These are phyloP conservation scores for Limnomonas spitsbergensis DNA, from an alignment of 139 green algal species.

Conservation along the genomic window DNA sequence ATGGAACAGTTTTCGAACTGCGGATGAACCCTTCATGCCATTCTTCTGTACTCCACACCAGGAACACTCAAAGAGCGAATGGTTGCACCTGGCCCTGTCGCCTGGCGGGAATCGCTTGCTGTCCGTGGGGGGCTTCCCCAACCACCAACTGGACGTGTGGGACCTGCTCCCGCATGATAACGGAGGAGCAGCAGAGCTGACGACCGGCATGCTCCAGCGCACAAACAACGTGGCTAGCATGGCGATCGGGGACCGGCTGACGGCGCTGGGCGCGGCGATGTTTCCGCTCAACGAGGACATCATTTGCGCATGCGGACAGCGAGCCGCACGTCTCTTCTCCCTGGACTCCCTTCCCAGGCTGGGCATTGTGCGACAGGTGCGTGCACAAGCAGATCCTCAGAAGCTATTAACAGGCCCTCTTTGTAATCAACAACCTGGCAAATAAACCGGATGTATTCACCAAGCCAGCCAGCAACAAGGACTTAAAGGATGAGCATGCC, in stretches of 20 bases:
- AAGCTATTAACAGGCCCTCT: no score
- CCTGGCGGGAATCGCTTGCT: background rate
- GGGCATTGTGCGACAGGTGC: slow-evolving; percentile 7
- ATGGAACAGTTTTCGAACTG: no score
- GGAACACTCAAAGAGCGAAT: background rate
- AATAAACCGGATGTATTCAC: no score
- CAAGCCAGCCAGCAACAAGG: no score
- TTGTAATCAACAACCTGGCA: no score
- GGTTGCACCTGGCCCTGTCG: slow-evolving; percentile 11
- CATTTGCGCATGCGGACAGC: background rate
- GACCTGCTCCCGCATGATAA: background rate
- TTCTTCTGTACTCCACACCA: no score
- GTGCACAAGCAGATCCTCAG: no score
- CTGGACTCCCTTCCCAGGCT: background rate
- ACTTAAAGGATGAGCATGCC: no score
- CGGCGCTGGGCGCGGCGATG: background rate
- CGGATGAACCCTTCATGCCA: no score
- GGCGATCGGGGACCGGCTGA: background rate
- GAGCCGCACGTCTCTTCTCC: background rate
- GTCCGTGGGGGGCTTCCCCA: background rate
- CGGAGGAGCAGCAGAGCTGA: background rate
- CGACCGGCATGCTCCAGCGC: background rate
- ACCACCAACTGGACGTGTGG: slow-evolving; percentile 15
- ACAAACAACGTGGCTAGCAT: background rate
- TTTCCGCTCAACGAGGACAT: slow-evolving; percentile 12